These are phyloP conservation scores for Cenchrus americanus DNA, from an alignment of 176 grass and related monocot species.

Conservation along the genomic window DNA sequence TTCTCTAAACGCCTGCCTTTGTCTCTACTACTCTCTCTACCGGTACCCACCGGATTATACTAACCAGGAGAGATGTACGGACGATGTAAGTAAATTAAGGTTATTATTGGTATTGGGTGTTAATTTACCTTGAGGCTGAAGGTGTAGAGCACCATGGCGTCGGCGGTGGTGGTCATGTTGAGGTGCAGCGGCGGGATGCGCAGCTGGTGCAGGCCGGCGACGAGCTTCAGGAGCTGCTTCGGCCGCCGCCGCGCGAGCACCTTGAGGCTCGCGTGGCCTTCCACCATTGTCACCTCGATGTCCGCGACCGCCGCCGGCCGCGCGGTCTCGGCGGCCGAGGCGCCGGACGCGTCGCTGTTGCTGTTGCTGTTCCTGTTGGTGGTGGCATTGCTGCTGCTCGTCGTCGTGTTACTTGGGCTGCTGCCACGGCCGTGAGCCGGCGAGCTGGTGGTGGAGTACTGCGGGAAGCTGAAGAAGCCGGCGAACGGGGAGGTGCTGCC, in stretches of 20 bases:
- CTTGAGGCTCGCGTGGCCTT: conserved; percentile 93
- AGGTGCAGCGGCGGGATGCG: conserved; percentile 81
- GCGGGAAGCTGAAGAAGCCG: conserved; percentile 83
- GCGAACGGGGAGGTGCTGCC: conserved; percentile 52
- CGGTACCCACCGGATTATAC: conserved; percentile 22
- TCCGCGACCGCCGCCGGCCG: conserved; percentile 44
- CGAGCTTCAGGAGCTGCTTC: conserved; percentile 73
- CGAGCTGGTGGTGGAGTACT: conserved; percentile 52
- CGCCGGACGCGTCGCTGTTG: not conserved
- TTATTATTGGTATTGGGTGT: too few relatives aligned
- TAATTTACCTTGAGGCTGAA: conserved; percentile 84
- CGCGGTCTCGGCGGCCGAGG: not conserved
- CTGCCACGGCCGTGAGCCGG: not conserved
- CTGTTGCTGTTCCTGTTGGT: not conserved
- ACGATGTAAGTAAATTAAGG: too few relatives aligned
- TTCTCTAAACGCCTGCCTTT: conserved; percentile 6
- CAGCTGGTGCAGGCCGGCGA: conserved; percentile 64
- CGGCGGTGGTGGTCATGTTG: conserved; percentile 70
- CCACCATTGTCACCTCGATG: conserved; percentile 98
- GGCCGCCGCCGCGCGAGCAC: conserved; percentile 63
- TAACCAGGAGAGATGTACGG: not conserved
- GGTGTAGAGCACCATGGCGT: conserved; percentile 79
- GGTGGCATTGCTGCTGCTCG: not conserved
- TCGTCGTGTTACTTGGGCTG: not conserved
- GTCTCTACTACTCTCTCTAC: conserved; percentile 5